Base-by-base conservation (phyloP, 2,329 filamentous ascomycete genomes). In the Balansia obtecta region DNA sequence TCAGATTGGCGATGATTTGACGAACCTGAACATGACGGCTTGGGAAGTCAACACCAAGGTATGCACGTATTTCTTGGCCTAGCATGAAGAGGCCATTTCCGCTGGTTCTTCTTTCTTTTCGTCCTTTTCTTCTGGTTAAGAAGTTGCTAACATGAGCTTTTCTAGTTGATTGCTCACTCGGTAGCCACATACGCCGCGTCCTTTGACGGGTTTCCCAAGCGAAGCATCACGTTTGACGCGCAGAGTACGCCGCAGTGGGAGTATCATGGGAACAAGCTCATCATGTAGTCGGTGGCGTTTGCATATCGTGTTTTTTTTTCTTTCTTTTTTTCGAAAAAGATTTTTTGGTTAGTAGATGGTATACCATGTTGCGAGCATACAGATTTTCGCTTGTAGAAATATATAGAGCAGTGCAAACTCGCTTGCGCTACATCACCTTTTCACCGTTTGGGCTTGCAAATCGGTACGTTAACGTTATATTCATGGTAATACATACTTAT, bases 181-280 rank as follows among this genome's bases (percentile, higher is more conserved):
- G 79, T 87, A n/a, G 85, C 83, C 1, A 83, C 79, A 0, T 88
- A 80, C 58, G 83, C 83, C 11, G 62, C 68, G 3, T 84, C 80
- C 0, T 81, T 86, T 55, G 70, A 83, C 4, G 79, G 74, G 10
- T 84, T 86, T 65, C 83, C 83, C 0, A 63, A 80, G 64, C 70
- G 80, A 27, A 65, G 63, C 1, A 56, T 62, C 1, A 59, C 64
- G 10, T 56, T 65, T 33, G 20, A 1, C 54, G 55, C 46, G 54
- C 59, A 2, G 54, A 56, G n/a, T 49, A 54, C 1, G 69, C 52
- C 63, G 52, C 60, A 61, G 47, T 57, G 61, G 50, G 74, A 73
- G 65, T 78, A 77, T 56, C 75, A 75, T 47, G 74, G 75, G 3
- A 65, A 63, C 53, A 71, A 71, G 60, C 62, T 77, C 3, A 51